Percentiles rank a stretch among this genome's conserved stretches.
These are phyloP conservation scores for Yarrowia alimentaria DNA, from an alignment of 805 yeast species.

Conservation along the genomic window DNA sequence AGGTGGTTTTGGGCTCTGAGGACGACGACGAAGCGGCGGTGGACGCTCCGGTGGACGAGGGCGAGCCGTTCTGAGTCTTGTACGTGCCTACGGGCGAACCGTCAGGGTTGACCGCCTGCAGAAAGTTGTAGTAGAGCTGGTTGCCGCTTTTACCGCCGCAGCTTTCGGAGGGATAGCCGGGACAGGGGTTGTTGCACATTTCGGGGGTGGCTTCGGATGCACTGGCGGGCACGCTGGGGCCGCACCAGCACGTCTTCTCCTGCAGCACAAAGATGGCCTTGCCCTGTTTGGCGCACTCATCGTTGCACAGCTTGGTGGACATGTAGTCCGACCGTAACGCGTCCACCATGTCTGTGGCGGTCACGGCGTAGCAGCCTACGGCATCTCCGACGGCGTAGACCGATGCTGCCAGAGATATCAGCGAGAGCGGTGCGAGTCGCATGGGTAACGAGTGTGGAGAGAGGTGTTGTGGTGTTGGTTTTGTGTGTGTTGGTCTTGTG, in stretches of 20 bases:
- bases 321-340: not conserved
- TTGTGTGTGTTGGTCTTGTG: too few relatives aligned
- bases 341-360: constrained; percentile 6
- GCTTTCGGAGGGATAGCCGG: constrained; percentile 57
- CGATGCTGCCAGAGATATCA: too few relatives aligned
- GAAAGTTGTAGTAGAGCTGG: constrained; percentile 33
- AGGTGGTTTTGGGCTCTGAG: constrained; percentile 23
- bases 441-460: not conserved
- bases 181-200: constrained; percentile 50
- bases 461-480: too few relatives aligned
- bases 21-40: constrained; percentile 31
- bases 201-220: constrained; percentile 35
- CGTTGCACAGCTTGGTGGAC: constrained; percentile 18
- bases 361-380: constrained; percentile 14
- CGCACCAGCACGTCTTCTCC: constrained; percentile 68
- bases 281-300: constrained; percentile 1
- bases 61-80: too few relatives aligned
- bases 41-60: not conserved
- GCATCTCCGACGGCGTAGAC: too few relatives aligned
- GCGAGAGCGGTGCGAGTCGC: constrained; percentile 8
- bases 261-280: constrained; percentile 31
- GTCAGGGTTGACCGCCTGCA: constrained; percentile 25
- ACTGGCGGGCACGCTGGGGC: constrained; percentile 47
- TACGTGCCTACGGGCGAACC: constrained; percentile 11
- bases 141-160: constrained; percentile 58